A percentile compares a stretch with the other conserved stretches of the same genome.
Evolutionary conservation across 768 basidiomycete genomes (phyloP).

Genomic region (Amanita subjunquillea): DNA sequence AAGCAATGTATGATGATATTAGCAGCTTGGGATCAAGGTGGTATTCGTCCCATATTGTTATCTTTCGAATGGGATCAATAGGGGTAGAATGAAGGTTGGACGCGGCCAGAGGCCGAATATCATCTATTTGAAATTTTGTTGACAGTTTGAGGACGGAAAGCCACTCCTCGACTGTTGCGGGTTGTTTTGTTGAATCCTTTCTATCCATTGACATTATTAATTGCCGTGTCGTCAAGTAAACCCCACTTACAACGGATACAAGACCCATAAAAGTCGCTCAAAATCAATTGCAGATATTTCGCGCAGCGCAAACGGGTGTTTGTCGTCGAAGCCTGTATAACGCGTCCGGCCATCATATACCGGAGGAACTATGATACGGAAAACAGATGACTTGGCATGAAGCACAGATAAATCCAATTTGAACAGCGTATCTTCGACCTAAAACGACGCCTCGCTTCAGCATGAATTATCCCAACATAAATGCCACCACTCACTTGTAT

Average conservation of each 20-base stretch:
- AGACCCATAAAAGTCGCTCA: slow-evolving; percentile 40
- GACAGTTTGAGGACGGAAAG: slow-evolving; percentile 24
- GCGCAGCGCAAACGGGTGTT: slow-evolving; percentile 31
- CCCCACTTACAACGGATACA: slow-evolving; percentile 39
- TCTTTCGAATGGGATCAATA: slow-evolving; percentile 23
- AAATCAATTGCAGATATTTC: slow-evolving; percentile 38
- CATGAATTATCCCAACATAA: neutral
- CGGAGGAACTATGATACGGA: slow-evolving; percentile 23
- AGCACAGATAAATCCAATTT: slow-evolving; percentile 37
- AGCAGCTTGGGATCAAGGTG: slow-evolving; percentile 20
- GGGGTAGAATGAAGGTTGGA: slow-evolving; percentile 16
- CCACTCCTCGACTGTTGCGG: slow-evolving; percentile 19
- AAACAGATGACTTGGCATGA: slow-evolving; percentile 23
- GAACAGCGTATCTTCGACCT: slow-evolving; percentile 48
- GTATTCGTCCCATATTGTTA: slow-evolving; percentile 25
- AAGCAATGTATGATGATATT: slow-evolving; percentile 17
- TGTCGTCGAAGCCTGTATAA: slow-evolving; percentile 15
- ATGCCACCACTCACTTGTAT: slow-evolving; percentile 16
- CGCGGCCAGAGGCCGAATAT: slow-evolving; percentile 18
- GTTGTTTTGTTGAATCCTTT: slow-evolving; percentile 10
- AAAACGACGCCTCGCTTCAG: neutral
- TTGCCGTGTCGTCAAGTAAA: neutral
- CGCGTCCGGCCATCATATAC: slow-evolving; percentile 14
- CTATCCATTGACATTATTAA: slow-evolving; percentile 2
- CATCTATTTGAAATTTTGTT: slow-evolving; percentile 21